Conservation (phyloP, 2,329 filamentous ascomycete genomes). For the Stagonosporopsis rhizophila region DNA sequence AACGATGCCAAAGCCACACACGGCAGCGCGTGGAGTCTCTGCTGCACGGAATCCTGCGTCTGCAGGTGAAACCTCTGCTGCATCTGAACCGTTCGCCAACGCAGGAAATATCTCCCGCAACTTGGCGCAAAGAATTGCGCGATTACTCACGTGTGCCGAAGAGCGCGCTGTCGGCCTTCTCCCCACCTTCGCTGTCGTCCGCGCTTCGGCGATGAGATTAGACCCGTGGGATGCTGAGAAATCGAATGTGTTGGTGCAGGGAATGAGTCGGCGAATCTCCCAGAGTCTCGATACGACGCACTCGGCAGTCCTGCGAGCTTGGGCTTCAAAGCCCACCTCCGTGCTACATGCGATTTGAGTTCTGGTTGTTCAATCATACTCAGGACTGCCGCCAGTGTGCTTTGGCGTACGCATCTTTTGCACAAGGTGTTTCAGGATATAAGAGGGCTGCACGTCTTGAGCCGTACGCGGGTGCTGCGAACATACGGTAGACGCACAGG, state of each 20-base stretch:
- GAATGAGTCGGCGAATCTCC: constrained; percentile 1
- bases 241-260: constrained; percentile 12
- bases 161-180: constrained; percentile 21
- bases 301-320: background rate
- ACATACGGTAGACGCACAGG: too few species aligned
- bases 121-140: constrained; percentile 9
- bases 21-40: background rate
- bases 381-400: background rate
- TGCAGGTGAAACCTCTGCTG: constrained; percentile 33
- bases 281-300: background rate
- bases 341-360: background rate
- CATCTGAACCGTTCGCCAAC: constrained; percentile 18
- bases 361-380: background rate
- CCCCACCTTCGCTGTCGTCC: constrained; percentile 18
- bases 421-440: constrained; percentile 4
- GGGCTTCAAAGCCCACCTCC: background rate
- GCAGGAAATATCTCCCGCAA: constrained; percentile 12
- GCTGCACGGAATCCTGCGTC: constrained; percentile 28
- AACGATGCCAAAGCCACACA: constrained; percentile 6
- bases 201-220: constrained; percentile 18
- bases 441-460: too few species aligned
- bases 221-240: constrained; percentile 29
- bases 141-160: constrained; percentile 24
- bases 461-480: background rate
- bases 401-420: background rate